phyloP scores from a whole-genome alignment of 352 stramenopile species.

The Hyaloperonospora arabidopsidis region DNA sequence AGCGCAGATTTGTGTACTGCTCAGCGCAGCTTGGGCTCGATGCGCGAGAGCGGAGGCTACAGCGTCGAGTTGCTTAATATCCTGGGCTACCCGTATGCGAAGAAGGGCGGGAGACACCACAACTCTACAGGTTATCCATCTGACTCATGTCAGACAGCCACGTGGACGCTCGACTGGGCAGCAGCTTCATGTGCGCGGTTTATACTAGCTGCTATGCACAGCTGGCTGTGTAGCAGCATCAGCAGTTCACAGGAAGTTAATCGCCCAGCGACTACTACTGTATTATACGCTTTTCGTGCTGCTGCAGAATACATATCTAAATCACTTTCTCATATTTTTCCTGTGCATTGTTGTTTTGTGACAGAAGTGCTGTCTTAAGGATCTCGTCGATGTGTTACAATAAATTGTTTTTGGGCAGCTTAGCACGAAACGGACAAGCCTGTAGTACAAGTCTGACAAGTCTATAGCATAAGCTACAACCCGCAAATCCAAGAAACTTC shows the following conservation, averaged over 20 bases:
- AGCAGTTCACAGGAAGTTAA: slow-evolving; percentile 19
- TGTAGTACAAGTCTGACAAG: slow-evolving; percentile 16
- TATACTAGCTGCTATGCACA: slow-evolving; percentile 9
- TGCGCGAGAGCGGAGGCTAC: slow-evolving; percentile 54
- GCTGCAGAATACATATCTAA: slow-evolving; percentile 30
- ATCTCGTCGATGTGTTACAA: slow-evolving; percentile 19
- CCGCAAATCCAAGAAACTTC: slow-evolving; percentile 11
- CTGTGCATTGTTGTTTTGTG: background rate
- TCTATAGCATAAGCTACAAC: slow-evolving; percentile 14
- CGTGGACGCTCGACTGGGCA: slow-evolving; percentile 5
- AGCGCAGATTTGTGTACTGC: slow-evolving; percentile 22
- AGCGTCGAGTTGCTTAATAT: slow-evolving; percentile 72
- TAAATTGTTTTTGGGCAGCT: slow-evolving; percentile 27
- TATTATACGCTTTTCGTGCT: slow-evolving; percentile 28
- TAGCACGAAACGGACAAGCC: slow-evolving; percentile 10
- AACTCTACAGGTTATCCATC: slow-evolving; percentile 38
- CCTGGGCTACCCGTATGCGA: slow-evolving; percentile 76
- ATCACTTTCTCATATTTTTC: slow-evolving; percentile 9
- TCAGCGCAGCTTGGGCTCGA: slow-evolving; percentile 29
- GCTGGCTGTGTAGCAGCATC: slow-evolving; percentile 11
- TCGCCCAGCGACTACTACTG: slow-evolving; percentile 9
- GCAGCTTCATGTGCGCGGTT: slow-evolving; percentile 22
- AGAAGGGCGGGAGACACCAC: slow-evolving; percentile 57
- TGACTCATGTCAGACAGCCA: slow-evolving; percentile 8
- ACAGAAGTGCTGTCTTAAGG: slow-evolving; percentile 38